Conservation (phyloP, 2,329 filamentous ascomycete genomes). For the Nigrograna mackinnonii region DNA sequence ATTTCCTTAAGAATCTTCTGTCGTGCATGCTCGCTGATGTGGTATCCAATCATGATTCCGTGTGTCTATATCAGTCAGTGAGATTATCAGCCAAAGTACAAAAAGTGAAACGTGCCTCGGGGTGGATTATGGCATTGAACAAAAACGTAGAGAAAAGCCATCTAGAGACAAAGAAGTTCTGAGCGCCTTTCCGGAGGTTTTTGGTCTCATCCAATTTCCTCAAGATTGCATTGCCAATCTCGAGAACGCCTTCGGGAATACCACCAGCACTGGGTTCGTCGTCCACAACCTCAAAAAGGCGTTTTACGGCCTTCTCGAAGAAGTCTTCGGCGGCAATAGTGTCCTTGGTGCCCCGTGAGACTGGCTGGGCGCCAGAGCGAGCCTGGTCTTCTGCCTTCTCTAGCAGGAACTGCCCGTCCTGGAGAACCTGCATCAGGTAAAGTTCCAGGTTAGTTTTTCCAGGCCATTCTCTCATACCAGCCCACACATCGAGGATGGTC, state of each 20-base stretch:
- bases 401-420: slow-evolving; percentile 88
- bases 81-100: slow-evolving; percentile 4
- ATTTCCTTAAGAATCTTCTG: slow-evolving; percentile 76
- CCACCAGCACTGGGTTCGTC: slow-evolving; percentile 77
- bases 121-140: slow-evolving; percentile 80
- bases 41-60: slow-evolving; percentile 78
- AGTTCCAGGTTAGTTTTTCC: slow-evolving; percentile 88
- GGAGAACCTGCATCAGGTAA: slow-evolving; percentile 92
- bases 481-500: slow-evolving; percentile 85
- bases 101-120: slow-evolving; percentile 65
- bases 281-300: slow-evolving; percentile 83
- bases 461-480: slow-evolving; percentile 84
- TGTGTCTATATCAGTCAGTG: slow-evolving; percentile 55
- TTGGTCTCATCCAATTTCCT: slow-evolving; percentile 72
- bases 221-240: slow-evolving; percentile 83
- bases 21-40: slow-evolving; percentile 87
- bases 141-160: slow-evolving; percentile 93
- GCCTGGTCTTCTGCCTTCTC: slow-evolving; percentile 81
- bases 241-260: slow-evolving; percentile 82
- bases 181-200: slow-evolving; percentile 69
- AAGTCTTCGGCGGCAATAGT: slow-evolving; percentile 85
- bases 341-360: slow-evolving; percentile 75
- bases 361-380: slow-evolving; percentile 70
- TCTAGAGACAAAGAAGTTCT: slow-evolving; percentile 83
- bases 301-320: slow-evolving; percentile 78